Evolutionary conservation across 306 rosid genomes (phyloP).

Genomic region (Quercus berberidifolia): DNA sequence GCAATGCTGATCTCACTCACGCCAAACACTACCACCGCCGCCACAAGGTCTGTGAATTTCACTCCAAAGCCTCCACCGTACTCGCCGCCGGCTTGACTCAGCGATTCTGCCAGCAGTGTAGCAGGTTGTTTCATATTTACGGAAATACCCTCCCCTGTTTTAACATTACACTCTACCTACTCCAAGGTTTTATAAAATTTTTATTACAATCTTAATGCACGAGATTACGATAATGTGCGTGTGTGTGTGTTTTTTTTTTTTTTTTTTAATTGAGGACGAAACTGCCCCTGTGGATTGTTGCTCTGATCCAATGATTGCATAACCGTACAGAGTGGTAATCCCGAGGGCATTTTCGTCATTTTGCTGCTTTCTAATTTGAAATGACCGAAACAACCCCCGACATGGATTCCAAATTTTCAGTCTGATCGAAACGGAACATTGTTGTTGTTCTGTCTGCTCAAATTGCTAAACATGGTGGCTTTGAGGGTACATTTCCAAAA

Average conservation of each 20-base stretch:
- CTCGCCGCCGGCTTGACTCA: conserved; percentile 94
- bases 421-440: not conserved
- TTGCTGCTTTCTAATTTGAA: not conserved
- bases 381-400: conserved; percentile 6
- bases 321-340: not conserved
- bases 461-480: conserved; percentile 17
- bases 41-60: conserved; percentile 96
- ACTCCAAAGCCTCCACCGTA: conserved; percentile 92
- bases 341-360: conserved; percentile 49
- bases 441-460: conserved; percentile 17
- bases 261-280: not conserved
- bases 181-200: no score
- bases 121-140: conserved; percentile 57
- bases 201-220: no score
- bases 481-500: not conserved
- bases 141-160: not conserved
- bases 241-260: no score
- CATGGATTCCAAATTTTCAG: not conserved
- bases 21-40: conserved; percentile 98
- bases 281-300: conserved; percentile 14
- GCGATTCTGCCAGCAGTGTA: conserved; percentile 99
- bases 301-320: conserved; percentile 38
- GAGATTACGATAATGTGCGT: not conserved
- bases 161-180: not conserved
- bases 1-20: conserved; percentile 86